Evolutionary conservation across 352 stramenopile genomes (phyloP).

Genomic region (Pythium aquatile): DNA sequence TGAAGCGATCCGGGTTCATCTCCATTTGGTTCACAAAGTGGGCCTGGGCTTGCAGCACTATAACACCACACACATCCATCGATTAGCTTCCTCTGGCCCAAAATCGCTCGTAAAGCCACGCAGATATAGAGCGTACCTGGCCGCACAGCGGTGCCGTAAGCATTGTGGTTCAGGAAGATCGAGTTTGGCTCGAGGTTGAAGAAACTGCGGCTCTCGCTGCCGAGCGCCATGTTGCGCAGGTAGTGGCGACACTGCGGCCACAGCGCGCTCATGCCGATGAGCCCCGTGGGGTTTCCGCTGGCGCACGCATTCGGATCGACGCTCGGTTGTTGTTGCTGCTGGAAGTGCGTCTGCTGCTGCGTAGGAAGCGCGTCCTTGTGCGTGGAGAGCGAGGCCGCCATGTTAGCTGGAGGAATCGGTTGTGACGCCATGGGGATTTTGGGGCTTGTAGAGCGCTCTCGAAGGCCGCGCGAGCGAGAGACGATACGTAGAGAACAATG

Average conservation of each 20-base stretch:
- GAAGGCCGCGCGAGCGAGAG: background rate
- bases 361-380: slow-evolving; percentile 16
- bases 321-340: slow-evolving; percentile 23
- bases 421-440: slow-evolving; percentile 23
- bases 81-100: background rate
- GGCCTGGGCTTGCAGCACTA: slow-evolving; percentile 76
- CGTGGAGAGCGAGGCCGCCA: slow-evolving; percentile 22
- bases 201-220: slow-evolving; percentile 62
- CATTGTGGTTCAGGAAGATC: slow-evolving; percentile 84
- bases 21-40: slow-evolving; percentile 89
- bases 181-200: slow-evolving; percentile 82
- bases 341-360: slow-evolving; percentile 22
- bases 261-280: slow-evolving; percentile 65
- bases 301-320: background rate
- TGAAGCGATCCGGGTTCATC: slow-evolving; percentile 83
- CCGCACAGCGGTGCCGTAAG: slow-evolving; percentile 71
- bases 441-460: background rate
- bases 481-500: background rate
- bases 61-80: background rate
- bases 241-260: slow-evolving; percentile 62
- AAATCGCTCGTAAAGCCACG: too few species aligned
- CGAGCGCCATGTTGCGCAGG: slow-evolving; percentile 59
- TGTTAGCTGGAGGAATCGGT: slow-evolving; percentile 18
- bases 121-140: slow-evolving; percentile 28
- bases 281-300: slow-evolving; percentile 15